A percentile compares a stretch with the other conserved stretches of the same genome.
Evolutionary conservation across 2,329 filamentous ascomycete genomes (phyloP).

Genomic region (Anthostomella pinea): DNA sequence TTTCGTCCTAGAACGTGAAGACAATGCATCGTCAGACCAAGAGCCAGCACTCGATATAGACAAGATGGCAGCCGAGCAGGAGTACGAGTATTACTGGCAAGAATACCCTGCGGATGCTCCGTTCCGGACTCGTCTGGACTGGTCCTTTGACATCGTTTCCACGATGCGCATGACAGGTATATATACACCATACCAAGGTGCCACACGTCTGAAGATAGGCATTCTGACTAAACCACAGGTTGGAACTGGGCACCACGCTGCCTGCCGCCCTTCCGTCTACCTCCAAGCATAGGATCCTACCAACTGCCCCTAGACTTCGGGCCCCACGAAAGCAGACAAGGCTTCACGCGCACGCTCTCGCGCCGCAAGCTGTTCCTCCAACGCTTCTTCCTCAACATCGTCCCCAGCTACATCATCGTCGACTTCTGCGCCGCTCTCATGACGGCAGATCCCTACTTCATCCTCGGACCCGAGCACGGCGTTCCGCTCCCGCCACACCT

Average conservation of each 20-base stretch:
- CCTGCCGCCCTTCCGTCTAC: slow-evolving; percentile 40
- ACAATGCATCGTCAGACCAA: slow-evolving; percentile 2
- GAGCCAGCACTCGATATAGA: slow-evolving; percentile 6
- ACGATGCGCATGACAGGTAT: slow-evolving; percentile 55
- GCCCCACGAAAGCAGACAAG: slow-evolving; percentile 41
- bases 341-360: slow-evolving; percentile 44
- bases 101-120: slow-evolving; percentile 50
- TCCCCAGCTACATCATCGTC: slow-evolving; percentile 60
- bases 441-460: slow-evolving; percentile 77
- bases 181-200: slow-evolving; percentile 12
- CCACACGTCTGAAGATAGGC: not conserved
- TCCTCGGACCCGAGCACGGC: slow-evolving; percentile 46
- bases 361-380: slow-evolving; percentile 43
- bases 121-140: slow-evolving; percentile 49
- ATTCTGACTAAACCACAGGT: slow-evolving; percentile 34
- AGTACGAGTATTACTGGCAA: slow-evolving; percentile 58
- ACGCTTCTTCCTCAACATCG: slow-evolving; percentile 45
- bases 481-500: slow-evolving; percentile 44
- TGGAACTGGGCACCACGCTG: slow-evolving; percentile 57
- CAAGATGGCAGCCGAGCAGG: slow-evolving; percentile 22
- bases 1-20: slow-evolving; percentile 4
- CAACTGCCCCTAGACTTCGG: slow-evolving; percentile 38
- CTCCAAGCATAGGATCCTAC: slow-evolving; percentile 36
- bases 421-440: slow-evolving; percentile 68
- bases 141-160: slow-evolving; percentile 53